phyloP scores from a whole-genome alignment of 139 green algal genomes.

The Raphidocelis subcapitata region DNA sequence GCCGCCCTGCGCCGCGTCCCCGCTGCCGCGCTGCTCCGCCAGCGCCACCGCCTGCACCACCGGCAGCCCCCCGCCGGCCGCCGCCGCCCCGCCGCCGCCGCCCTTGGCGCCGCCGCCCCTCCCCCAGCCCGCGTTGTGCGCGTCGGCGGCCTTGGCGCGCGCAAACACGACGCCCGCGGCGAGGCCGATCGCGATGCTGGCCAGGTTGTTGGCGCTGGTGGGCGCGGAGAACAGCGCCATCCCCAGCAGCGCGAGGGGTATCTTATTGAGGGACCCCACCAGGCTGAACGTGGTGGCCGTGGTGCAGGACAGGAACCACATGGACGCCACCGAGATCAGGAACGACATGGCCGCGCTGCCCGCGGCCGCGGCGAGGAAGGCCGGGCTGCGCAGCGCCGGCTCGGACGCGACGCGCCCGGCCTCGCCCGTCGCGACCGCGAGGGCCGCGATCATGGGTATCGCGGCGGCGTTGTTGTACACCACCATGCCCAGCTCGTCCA shows the following conservation, averaged over 20 bases:
- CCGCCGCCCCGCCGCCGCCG: background rate
- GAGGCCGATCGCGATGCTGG: slow-evolving; percentile 69
- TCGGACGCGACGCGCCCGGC: slow-evolving; percentile 32
- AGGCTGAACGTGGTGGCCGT: slow-evolving; percentile 83
- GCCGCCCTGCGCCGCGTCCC: no score
- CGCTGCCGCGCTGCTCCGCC: no score
- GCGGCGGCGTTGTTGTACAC: slow-evolving; percentile 88
- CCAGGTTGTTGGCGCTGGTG: slow-evolving; percentile 65
- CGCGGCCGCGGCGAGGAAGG: slow-evolving; percentile 39
- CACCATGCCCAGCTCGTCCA: slow-evolving; percentile 75
- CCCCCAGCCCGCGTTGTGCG: background rate
- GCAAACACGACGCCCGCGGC: slow-evolving; percentile 68
- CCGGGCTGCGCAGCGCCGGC: slow-evolving; percentile 41
- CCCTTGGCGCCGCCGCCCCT: background rate
- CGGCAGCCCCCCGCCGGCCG: background rate
- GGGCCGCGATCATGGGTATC: slow-evolving; percentile 62
- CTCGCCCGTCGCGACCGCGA: slow-evolving; percentile 64
- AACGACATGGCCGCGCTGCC: slow-evolving; percentile 60
- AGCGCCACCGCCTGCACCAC: no score
- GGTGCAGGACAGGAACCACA: slow-evolving; percentile 89
- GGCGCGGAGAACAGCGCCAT: slow-evolving; percentile 74
- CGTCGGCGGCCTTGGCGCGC: slow-evolving; percentile 28
- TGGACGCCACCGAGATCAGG: slow-evolving; percentile 70
- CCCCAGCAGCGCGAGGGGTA: slow-evolving; percentile 79
- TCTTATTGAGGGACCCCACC: slow-evolving; percentile 85